A percentile compares a stretch with the other conserved stretches of the same genome.
Evolutionary conservation across 805 yeast genomes (phyloP).

Genomic region (Nakazawaea peltata): DNA sequence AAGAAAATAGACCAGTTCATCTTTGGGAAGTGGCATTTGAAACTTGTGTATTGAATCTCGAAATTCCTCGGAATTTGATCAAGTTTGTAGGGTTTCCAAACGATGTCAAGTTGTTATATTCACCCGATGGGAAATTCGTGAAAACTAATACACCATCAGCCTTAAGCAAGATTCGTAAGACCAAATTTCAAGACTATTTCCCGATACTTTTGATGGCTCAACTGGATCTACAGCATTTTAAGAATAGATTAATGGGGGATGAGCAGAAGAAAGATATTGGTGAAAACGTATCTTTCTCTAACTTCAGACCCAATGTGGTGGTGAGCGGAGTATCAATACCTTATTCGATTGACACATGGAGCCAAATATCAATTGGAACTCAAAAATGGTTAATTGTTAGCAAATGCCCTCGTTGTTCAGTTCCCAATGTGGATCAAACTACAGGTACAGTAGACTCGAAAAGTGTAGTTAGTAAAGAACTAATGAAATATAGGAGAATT

Average conservation of each 20-base stretch:
- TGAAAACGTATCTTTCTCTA: slow-evolving; percentile 11
- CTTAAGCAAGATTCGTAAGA: slow-evolving; percentile 9
- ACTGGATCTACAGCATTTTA: slow-evolving; percentile 15
- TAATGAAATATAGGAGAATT: slow-evolving; percentile 5
- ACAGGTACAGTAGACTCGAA: slow-evolving; percentile 12
- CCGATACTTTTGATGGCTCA: slow-evolving; percentile 19
- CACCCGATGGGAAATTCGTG: slow-evolving; percentile 19
- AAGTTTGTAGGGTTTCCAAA: slow-evolving; percentile 14
- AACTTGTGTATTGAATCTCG: slow-evolving; percentile 16
- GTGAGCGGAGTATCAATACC: slow-evolving; percentile 14
- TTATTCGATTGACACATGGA: no score
- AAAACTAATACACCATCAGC: slow-evolving; percentile 16
- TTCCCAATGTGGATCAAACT: slow-evolving; percentile 18
- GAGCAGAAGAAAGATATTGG: no score
- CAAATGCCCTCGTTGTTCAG: slow-evolving; percentile 21
- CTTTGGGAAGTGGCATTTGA: slow-evolving; percentile 16
- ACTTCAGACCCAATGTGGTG: slow-evolving; percentile 22
- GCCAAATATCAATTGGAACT: no score
- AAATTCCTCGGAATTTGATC: slow-evolving; percentile 14
- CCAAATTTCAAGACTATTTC: slow-evolving; percentile 23
- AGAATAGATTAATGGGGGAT: slow-evolving; percentile 7
- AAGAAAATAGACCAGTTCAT: slow-evolving; percentile 9
- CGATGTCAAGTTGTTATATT: slow-evolving; percentile 15
- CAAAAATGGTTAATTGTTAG: slow-evolving; percentile 16
- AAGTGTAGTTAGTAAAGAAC: slow-evolving; percentile 2